phyloP scores from a whole-genome alignment of 345 rosid species.

The Mercurialis annua region DNA sequence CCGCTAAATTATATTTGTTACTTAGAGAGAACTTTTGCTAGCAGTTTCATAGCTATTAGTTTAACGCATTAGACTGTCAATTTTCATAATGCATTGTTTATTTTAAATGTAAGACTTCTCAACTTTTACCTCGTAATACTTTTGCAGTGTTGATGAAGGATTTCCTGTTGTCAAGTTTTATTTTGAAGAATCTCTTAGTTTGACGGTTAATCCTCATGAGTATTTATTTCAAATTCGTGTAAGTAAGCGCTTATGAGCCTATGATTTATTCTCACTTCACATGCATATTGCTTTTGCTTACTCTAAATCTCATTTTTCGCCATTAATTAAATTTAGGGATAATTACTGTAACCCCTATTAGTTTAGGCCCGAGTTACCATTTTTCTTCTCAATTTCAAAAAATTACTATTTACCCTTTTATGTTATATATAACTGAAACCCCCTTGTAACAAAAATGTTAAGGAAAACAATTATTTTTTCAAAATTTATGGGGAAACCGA shows the following conservation, averaged over 20 bases:
- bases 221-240: constrained; percentile 63
- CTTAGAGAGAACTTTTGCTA: background rate
- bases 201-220: constrained; percentile 61
- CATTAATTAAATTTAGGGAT: too few species aligned
- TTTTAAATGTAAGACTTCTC: background rate
- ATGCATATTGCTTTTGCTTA: background rate
- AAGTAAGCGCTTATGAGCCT: constrained; percentile 28
- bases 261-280: background rate
- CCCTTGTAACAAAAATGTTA: too few species aligned
- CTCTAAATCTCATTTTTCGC: background rate
- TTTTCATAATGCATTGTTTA: background rate
- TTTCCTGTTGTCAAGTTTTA: constrained; percentile 67
- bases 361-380: too few species aligned
- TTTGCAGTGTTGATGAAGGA: constrained; percentile 57
- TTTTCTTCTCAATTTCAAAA: too few species aligned
- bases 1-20: background rate
- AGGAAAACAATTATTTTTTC: too few species aligned
- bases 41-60: background rate
- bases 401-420: too few species aligned
- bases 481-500: too few species aligned
- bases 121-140: constrained; percentile 9
- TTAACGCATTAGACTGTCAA: background rate
- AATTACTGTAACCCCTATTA: too few species aligned
- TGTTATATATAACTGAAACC: too few species aligned
- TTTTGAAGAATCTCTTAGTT: constrained; percentile 56